A percentile compares a stretch with the other conserved stretches of the same genome.
These are phyloP conservation scores for Fonsecaea multimorphosa DNA, from an alignment of 2,329 filamentous ascomycete species.

Conservation along the genomic window DNA sequence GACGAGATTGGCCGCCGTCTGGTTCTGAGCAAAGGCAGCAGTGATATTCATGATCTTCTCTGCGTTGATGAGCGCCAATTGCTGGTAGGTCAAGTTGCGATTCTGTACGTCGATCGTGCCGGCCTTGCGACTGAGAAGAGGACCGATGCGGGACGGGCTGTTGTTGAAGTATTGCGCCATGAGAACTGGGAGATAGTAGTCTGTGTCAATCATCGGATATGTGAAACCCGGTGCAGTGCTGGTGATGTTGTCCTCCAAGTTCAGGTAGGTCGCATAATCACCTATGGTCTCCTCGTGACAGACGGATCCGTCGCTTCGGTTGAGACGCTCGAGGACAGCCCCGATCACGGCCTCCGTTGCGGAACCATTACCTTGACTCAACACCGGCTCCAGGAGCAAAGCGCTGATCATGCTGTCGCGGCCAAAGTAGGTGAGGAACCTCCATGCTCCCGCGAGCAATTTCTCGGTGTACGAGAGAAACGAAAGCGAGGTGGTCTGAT, in stretches of 20 bases:
- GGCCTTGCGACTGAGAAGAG: slow-evolving; percentile 47
- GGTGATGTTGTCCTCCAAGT: slow-evolving; percentile 59
- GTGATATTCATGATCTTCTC: slow-evolving; percentile 65
- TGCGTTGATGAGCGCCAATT: slow-evolving; percentile 60
- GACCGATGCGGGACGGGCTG: slow-evolving; percentile 49
- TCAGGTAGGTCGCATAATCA: slow-evolving; percentile 68
- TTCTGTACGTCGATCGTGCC: slow-evolving; percentile 60
- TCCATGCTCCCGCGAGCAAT: slow-evolving; percentile 68
- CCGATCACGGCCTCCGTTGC: slow-evolving; percentile 67
- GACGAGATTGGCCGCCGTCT: slow-evolving; percentile 62
- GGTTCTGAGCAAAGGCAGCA: slow-evolving; percentile 60
- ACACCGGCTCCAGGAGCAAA: slow-evolving; percentile 63
- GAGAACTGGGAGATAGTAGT: slow-evolving; percentile 65
- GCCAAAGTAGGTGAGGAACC: slow-evolving; percentile 71
- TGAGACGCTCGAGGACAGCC: slow-evolving; percentile 66
- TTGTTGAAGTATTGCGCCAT: slow-evolving; percentile 65
- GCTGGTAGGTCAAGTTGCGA: slow-evolving; percentile 58
- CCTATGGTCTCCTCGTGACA: slow-evolving; percentile 71
- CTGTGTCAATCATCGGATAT: slow-evolving; percentile 69
- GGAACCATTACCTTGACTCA: slow-evolving; percentile 62
- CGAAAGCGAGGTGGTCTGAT: slow-evolving; percentile 60
- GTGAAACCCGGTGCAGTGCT: slow-evolving; percentile 62
- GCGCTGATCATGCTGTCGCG: slow-evolving; percentile 68
- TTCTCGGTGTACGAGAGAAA: slow-evolving; percentile 70
- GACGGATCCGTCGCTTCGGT: slow-evolving; percentile 64